Base-by-base conservation (phyloP, 805 yeast genomes). In the Candida germanica region DNA sequence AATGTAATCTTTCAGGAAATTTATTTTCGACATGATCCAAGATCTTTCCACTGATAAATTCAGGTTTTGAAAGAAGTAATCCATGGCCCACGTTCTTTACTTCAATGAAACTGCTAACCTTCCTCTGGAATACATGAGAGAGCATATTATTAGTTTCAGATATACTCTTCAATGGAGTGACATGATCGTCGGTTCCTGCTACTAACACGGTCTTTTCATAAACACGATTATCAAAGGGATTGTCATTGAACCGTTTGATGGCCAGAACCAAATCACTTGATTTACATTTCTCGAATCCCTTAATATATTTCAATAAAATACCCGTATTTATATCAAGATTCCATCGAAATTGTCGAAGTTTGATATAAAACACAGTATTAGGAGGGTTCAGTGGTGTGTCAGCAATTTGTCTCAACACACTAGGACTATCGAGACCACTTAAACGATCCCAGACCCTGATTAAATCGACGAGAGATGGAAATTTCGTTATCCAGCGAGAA, bases 321-420 rank as follows among this genome's bases (percentile, higher is more conserved):
- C 46, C 42, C 0, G 87, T 70, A 33, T 73, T 65, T 11, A 81
- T 72, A 54, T 81, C 87, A 42, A 83, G 49, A 53, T 85, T 84
- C 82, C 86, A 80, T 31, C 87, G 59, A 26, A 83, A 65, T 54
- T 84, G 94, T 13, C 78, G 61, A 29, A 71, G 51, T 34, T 76
- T 70, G 31, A 69, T 68, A 47, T 59, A 65, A 12, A 64, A 48
- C 21, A 40, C 26, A 15, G 44, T 32, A 16, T 38, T 31, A 5
- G 35, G 38, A 11, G 36, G 38, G 16, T 17, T 18, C 5, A 18
- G 13, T 1, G 41, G 29, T 6, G 41, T 31, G 9, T 54, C 46
- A 14, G 59, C 60, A 2, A 81, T 61, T 62, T 79, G 80, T 13
- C 84, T 61, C 15, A 53, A 47, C n/a, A 84, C 87, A 29, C 86